phyloP scores from a whole-genome alignment of 306 rosid genomes.

The Vachellia pachyceras region DNA sequence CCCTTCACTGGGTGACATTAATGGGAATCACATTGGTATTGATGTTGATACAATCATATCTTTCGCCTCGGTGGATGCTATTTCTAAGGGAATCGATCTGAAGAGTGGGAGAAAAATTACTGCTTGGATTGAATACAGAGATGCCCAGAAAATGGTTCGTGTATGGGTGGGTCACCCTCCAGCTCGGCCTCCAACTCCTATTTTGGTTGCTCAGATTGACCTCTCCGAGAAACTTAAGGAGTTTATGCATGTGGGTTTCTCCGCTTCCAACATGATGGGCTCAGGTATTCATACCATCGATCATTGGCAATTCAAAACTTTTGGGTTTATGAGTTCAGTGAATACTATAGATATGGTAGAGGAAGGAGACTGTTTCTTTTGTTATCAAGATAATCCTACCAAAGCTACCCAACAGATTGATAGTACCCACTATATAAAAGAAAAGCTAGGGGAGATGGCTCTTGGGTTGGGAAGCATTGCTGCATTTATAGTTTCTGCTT shows the following conservation, averaged over 20 bases:
- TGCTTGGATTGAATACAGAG: conserved; percentile 82
- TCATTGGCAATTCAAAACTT: conserved; percentile 69
- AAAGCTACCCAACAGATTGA: neutral
- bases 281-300: conserved; percentile 58
- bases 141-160: conserved; percentile 56
- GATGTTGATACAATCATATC: conserved; percentile 54
- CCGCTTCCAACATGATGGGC: conserved; percentile 78
- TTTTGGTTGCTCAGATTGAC: conserved; percentile 64
- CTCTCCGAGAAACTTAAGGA: conserved; percentile 62
- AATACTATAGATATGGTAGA: conserved; percentile 54
- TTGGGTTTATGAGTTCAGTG: conserved; percentile 42
- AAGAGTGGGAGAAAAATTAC: conserved; percentile 62
- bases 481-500: conserved; percentile 53
- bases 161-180: conserved; percentile 72
- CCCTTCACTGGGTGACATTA: conserved; percentile 69
- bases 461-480: conserved; percentile 67
- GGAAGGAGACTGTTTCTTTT: conserved; percentile 74
- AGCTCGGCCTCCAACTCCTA: conserved; percentile 55
- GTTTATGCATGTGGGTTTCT: conserved; percentile 82
- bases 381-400: conserved; percentile 51
- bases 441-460: conserved; percentile 48
- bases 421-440: conserved; percentile 3
- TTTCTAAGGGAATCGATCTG: conserved; percentile 60
- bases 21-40: conserved; percentile 66
- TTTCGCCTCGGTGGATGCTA: conserved; percentile 56